phyloP scores from a whole-genome alignment of 2,329 filamentous ascomycete genomes.

The Fusarium fujikuroi region DNA sequence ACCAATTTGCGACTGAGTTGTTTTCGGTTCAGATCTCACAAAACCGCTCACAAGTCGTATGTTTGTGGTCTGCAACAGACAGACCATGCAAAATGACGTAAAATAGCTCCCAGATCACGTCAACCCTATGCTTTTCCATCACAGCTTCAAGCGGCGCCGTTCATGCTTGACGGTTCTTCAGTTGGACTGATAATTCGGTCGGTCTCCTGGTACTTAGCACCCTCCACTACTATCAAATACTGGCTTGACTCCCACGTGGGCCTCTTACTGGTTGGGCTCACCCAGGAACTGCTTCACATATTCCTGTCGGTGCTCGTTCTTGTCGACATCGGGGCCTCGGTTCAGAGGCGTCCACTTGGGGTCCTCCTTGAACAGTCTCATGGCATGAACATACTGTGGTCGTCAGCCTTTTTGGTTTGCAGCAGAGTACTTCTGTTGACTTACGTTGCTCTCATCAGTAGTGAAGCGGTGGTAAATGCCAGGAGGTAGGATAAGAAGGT shows the following conservation, averaged over 20 bases:
- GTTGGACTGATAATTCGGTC: conserved; percentile 16
- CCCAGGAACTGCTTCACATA: conserved; percentile 70
- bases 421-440: conserved; percentile 46
- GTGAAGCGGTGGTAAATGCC: conserved; percentile 99
- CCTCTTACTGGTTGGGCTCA: conserved; percentile 35
- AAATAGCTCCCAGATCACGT: conserved; percentile 24
- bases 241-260: conserved; percentile 37
- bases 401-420: neutral
- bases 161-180: conserved; percentile 14
- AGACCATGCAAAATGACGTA: conserved; percentile 28
- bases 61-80: conserved; percentile 1
- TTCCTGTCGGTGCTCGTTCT: conserved; percentile 79
- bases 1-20: neutral
- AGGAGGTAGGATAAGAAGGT: conserved; percentile 91
- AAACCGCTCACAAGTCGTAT: conserved; percentile 20
- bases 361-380: conserved; percentile 97
- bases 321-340: conserved; percentile 79
- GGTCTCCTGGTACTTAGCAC: conserved; percentile 23
- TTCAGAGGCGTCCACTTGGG: conserved; percentile 98
- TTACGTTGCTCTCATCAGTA: conserved; percentile 88
- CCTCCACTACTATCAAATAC: conserved; percentile 10
- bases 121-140: conserved; percentile 18
- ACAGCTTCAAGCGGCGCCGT: neutral
- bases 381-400: conserved; percentile 87
- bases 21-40: neutral